Percentiles rank a stretch among this genome's conserved stretches.
Conservation (phyloP, 2,329 filamentous ascomycete genomes). For the Sporothrix curviconia region DNA sequence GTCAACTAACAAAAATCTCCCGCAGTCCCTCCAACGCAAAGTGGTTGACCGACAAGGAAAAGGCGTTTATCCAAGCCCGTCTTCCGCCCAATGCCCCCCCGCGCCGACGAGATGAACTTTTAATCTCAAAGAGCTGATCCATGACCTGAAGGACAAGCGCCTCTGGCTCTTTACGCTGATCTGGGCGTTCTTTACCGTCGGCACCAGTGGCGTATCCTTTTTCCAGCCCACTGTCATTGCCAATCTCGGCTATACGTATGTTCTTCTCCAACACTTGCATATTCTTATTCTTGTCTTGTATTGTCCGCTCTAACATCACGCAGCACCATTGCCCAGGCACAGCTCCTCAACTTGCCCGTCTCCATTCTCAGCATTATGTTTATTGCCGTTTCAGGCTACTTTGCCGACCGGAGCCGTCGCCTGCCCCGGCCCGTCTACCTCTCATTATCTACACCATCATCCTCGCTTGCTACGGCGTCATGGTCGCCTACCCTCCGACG, state of each 20-base stretch:
- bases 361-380: conserved; percentile 11
- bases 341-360: conserved; percentile 36
- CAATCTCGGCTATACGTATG: conserved; percentile 25
- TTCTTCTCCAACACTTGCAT: neutral
- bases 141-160: conserved; percentile 33
- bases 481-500: conserved; percentile 17
- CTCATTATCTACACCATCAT: conserved; percentile 10
- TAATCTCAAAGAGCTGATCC: conserved; percentile 31
- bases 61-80: conserved; percentile 42
- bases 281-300: neutral
- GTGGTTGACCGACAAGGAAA: conserved; percentile 41
- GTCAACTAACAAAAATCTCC: neutral
- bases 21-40: conserved; percentile 35
- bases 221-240: conserved; percentile 37
- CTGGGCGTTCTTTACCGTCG: conserved; percentile 41
- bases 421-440: conserved; percentile 14
- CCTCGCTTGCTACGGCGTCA: conserved; percentile 16
- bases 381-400: conserved; percentile 14
- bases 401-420: conserved; percentile 16
- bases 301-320: conserved; percentile 14
- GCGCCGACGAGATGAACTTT: conserved; percentile 36
- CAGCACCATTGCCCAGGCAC: conserved; percentile 36
- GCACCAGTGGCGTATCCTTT: conserved; percentile 37
- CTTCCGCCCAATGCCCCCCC: conserved; percentile 38
- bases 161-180: conserved; percentile 42